Evolutionary conservation across 1,284 basidiomycete species (phyloP), one percentile per base, ranked within the genome.

Genomic region (Papiliotrema terrestris): DNA sequence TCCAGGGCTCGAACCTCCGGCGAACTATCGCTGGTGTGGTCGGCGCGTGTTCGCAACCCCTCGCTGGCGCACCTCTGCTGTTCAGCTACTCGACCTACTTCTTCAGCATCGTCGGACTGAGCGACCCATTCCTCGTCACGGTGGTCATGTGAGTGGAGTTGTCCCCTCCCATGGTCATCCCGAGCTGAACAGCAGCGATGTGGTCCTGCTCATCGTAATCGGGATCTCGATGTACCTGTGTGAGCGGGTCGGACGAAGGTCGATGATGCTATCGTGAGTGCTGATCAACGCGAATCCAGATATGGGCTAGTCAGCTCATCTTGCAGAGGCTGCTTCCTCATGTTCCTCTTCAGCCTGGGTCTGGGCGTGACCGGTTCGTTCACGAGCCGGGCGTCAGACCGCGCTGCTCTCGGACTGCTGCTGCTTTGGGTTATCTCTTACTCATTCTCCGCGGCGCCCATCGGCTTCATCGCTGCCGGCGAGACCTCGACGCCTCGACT

Each of bases 111-210:
- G 45, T 58, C 56, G 22, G 52, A 39, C 39, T 56, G 32, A 41
- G 53, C 35, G 29, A 53, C 45, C 49, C 57, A 42, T 49, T 58
- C 57, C 47, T 61, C 53, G 17, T 60, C 51, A 45, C 55, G 47
- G 51, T 58, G 20, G 35, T 52, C 25, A 55, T 26, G 42, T 56
- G 25, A 37, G 44, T 25, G 44, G 22, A 9, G 11, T n/a, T 42
- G 14, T 45, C 22, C 6, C 22, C 22, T 25, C 29, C 6, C 9
- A 19, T 45, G 14, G 25, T 8, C 20, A 15, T 22, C 23, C 11
- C n/a, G n/a, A n/a, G n/a, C 44, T 45, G 15, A 25, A 25, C 20
- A 14, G 17, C 26, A 48, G 46, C 22, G 46, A 48, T 20, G 20
- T 48, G n/a, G 46, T 48, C 46, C 32, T 48, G 20, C 35, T 48